Evolutionary conservation across 495 filamentous ascomycete genomes (phyloP), one percentile per base, ranked within the genome.

Genomic region (Talaromyces nanjingensis): DNA sequence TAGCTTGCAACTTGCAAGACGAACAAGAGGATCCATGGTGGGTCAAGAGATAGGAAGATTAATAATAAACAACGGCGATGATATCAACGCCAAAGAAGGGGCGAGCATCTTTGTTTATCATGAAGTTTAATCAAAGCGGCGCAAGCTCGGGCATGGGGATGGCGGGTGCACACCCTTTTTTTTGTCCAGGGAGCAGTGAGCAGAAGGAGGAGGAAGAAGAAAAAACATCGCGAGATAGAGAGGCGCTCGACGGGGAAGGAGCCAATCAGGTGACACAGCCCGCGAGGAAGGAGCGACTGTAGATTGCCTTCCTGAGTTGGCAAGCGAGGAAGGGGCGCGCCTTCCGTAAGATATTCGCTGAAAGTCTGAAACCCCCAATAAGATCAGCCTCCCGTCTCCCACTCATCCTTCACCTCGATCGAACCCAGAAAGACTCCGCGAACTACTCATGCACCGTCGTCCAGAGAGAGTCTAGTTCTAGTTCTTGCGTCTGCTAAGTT

Each of bases 271-370:
- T 14, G 22, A 27, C 22, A 14, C 18, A 22, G 52, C 3, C 14
- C 20, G 52, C 24, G 52, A 56, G 53, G 53, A 56, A 56, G 53
- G 53, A 56, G 53, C 22, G 53, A 56, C 53, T 29, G 53, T 56
- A 56, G 53, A 56, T 56, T 56, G 12, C 53, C 53, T 56, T 56
- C 53, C 53, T 56, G 53, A 56, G 53, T 56, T 56, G 53, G 53
- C 27, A 56, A 29, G 27, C 53, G 24, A 29, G 22, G 14, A 56
- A 16, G 53, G 53, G 1, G 53, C 53, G 53, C 24, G 20, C 53
- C 24, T 56, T 56, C 53, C 53, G 20, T 49, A 7, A 18, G 45
- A 20, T 20, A 18, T 4, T 20, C 12, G 45, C 29, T 31, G 29
- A 7, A 31, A 6, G 6, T 7, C 0, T 0, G 29, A 31, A 31